Evolutionary conservation across 2,329 filamentous ascomycete genomes (phyloP).

Genomic region (Epichloe typhina): DNA sequence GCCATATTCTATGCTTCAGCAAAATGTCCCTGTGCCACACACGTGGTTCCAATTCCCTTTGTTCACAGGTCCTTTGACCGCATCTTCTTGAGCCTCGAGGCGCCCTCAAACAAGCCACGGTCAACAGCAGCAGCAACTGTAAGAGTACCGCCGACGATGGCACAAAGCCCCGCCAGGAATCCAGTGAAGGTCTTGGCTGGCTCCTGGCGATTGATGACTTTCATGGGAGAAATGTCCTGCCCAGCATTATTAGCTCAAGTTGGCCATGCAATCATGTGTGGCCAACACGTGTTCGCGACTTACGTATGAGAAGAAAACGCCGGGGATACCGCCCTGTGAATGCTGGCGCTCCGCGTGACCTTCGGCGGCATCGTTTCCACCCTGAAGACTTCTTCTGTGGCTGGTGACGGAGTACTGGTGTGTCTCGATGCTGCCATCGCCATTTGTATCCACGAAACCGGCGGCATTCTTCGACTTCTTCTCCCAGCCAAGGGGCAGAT

Average conservation of each 20-base stretch:
- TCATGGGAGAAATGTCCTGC: slow-evolving; percentile 97
- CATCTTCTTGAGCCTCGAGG: slow-evolving; percentile 74
- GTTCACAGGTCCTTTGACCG: slow-evolving; percentile 47
- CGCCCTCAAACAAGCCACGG: slow-evolving; percentile 80
- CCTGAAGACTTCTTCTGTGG: slow-evolving; percentile 77
- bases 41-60: not conserved
- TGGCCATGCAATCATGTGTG: not conserved
- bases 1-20: slow-evolving; percentile 2
- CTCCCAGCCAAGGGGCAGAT: slow-evolving; percentile 84
- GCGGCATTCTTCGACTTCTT: slow-evolving; percentile 29
- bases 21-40: not conserved
- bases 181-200: slow-evolving; percentile 79
- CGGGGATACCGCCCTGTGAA: slow-evolving; percentile 81
- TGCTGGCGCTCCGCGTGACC: slow-evolving; percentile 89
- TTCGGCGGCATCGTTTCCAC: slow-evolving; percentile 72
- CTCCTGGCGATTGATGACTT: slow-evolving; percentile 93
- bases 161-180: slow-evolving; percentile 88
- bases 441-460: slow-evolving; percentile 31
- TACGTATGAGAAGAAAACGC: slow-evolving; percentile 97
- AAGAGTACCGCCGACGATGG: slow-evolving; percentile 84
- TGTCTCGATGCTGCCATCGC: slow-evolving; percentile 79
- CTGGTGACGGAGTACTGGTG: slow-evolving; percentile 98
- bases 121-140: slow-evolving; percentile 93
- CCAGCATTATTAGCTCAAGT: not conserved
- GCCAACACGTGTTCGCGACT: slow-evolving; percentile 24